Conservation (phyloP, 2,329 filamentous ascomycete species). For the Aspergillus floridensis region DNA sequence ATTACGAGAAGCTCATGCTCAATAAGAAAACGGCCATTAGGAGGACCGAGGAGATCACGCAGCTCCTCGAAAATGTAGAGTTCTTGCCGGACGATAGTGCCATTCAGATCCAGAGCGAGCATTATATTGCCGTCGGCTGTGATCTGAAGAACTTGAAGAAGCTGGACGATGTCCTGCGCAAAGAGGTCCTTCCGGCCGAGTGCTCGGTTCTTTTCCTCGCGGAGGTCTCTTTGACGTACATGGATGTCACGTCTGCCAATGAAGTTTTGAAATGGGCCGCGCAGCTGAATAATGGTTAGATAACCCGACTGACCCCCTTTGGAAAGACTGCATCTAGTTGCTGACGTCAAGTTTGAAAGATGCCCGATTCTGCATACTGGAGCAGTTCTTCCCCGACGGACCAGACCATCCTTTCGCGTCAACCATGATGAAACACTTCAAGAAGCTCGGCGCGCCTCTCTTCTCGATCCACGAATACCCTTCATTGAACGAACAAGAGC, state of each 20-base stretch:
- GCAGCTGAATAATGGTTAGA: constrained; percentile 63
- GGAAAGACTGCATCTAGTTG: background rate
- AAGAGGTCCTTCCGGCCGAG: constrained; percentile 56
- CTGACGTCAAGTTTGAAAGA: constrained; percentile 19
- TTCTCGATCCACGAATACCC: constrained; percentile 71
- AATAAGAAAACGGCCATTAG: constrained; percentile 70
- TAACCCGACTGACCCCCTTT: background rate
- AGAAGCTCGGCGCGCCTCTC: constrained; percentile 76
- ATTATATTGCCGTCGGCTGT: constrained; percentile 77
- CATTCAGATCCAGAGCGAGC: constrained; percentile 62
- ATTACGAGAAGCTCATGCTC: constrained; percentile 76
- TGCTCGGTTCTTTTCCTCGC: constrained; percentile 74
- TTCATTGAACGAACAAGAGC: constrained; percentile 61
- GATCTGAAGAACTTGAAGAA: constrained; percentile 68
- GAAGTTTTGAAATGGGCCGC: constrained; percentile 75
- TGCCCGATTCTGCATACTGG: constrained; percentile 81
- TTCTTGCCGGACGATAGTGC: constrained; percentile 28
- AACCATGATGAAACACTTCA: constrained; percentile 81
- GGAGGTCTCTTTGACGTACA: constrained; percentile 89
- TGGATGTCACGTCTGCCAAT: constrained; percentile 72
- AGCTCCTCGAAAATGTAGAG: constrained; percentile 49
- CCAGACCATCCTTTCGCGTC: constrained; percentile 75
- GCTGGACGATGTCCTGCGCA: constrained; percentile 59
- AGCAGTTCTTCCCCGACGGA: constrained; percentile 80
- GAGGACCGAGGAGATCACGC: constrained; percentile 59